Conservation (phyloP, 228 moss, liverwort and hornwort genomes). For the Sphagnum fallax region DNA sequence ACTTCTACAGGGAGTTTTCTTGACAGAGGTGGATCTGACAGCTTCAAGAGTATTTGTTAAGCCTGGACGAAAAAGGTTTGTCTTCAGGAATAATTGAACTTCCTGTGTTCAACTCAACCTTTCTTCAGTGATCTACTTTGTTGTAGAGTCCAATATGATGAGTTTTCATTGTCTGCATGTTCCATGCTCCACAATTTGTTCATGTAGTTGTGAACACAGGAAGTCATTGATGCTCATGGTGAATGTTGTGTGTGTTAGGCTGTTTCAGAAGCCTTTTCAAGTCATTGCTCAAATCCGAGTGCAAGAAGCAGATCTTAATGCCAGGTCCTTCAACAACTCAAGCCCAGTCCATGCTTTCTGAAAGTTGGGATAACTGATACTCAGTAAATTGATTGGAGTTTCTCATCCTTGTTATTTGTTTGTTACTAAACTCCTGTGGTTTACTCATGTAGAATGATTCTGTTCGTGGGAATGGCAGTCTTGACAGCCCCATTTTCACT, state of each 20-base stretch:
- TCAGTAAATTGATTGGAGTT: no score
- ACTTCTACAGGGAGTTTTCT: slow-evolving; percentile 33
- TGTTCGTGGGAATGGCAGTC: slow-evolving; percentile 19
- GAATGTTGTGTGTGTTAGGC: slow-evolving; percentile 10
- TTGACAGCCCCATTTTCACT: slow-evolving; percentile 33
- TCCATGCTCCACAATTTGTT: no score
- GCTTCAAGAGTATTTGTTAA: slow-evolving; percentile 37
- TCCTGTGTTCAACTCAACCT: not conserved
- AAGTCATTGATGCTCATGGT: no score
- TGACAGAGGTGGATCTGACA: slow-evolving; percentile 56
- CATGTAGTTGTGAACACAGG: no score
- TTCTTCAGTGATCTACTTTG: not conserved
- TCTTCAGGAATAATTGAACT: not conserved
- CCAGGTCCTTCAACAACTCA: slow-evolving; percentile 21
- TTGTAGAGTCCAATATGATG: no score
- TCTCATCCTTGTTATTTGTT: no score
- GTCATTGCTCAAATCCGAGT: slow-evolving; percentile 38
- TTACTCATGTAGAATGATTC: no score
- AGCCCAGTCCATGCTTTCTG: not conserved
- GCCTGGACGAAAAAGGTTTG: slow-evolving; percentile 48
- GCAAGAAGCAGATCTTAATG: slow-evolving; percentile 39
- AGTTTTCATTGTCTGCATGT: no score
- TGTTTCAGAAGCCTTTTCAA: slow-evolving; percentile 42
- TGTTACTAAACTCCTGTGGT: no score
- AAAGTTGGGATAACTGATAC: not conserved